Percentiles rank a stretch among this genome's conserved stretches.
phyloP scores from a whole-genome alignment of 177 flowering plant genomes.

The Vitis hybrid region DNA sequence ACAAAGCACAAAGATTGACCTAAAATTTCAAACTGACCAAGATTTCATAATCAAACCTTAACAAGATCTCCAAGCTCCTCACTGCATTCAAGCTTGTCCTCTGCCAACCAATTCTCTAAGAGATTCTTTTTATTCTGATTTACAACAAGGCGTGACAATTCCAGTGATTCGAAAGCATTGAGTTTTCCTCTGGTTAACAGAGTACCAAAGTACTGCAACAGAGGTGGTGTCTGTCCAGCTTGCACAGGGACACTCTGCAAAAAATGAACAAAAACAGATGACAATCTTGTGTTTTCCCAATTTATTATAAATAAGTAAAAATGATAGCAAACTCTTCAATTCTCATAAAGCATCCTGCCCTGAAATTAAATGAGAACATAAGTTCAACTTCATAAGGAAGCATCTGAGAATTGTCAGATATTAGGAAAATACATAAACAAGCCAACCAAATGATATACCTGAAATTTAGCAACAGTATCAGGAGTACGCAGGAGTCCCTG shows the following conservation, averaged over 20 bases:
- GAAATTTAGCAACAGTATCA: constrained; percentile 98
- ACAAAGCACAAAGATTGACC: too few species aligned
- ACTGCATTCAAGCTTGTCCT: constrained; percentile 96
- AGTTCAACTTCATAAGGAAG: too few species aligned
- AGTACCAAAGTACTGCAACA: constrained; percentile 96
- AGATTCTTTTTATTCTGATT: constrained; percentile 97
- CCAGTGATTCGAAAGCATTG: constrained; percentile 94
- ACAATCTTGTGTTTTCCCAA: too few species aligned
- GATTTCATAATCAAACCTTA: constrained; percentile 57
- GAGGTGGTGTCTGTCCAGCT: constrained; percentile 95
- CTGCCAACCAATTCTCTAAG: constrained; percentile 98
- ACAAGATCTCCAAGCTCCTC: constrained; percentile 99
- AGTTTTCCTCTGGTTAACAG: constrained; percentile 92
- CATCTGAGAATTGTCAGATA: background rate
- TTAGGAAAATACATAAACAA: background rate
- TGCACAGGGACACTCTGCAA: constrained; percentile 99
- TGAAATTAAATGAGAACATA: too few species aligned
- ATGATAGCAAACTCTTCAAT: too few species aligned
- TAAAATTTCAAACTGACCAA: too few species aligned
- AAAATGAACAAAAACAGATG: background rate
- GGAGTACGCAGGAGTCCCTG: constrained; percentile 97
- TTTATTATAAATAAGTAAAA: too few species aligned
- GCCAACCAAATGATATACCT: constrained; percentile 38
- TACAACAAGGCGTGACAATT: constrained; percentile 94
- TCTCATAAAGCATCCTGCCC: too few species aligned